Evolutionary conservation across 2,329 filamentous ascomycete species (phyloP).

Genomic region (Trichophyton simii): DNA sequence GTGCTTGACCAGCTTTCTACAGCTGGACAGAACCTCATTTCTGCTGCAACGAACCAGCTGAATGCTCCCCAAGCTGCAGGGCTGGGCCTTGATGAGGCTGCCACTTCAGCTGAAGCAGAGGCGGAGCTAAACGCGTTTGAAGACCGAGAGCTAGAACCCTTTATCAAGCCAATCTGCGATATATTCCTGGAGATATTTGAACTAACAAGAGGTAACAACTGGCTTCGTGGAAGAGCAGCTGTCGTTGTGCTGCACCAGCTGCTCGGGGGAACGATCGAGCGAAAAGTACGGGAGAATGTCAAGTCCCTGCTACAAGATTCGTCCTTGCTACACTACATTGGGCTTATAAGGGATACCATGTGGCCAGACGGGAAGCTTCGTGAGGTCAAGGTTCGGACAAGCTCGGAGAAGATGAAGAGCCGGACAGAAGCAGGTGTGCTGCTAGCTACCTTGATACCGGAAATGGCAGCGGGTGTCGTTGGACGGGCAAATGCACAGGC

Average conservation of each 20-base stretch:
- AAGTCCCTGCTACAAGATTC: constrained; percentile 64
- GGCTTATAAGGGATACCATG: constrained; percentile 59
- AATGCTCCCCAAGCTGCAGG: constrained; percentile 20
- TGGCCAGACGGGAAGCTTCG: constrained; percentile 54
- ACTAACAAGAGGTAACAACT: constrained; percentile 88
- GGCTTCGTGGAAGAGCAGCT: constrained; percentile 87
- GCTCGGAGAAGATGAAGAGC: constrained; percentile 63
- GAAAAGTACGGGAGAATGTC: constrained; percentile 80
- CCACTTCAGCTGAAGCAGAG: constrained; percentile 59
- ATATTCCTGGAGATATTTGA: constrained; percentile 94
- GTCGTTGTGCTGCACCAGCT: constrained; percentile 94
- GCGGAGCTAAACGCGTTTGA: constrained; percentile 91
- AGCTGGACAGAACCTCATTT: constrained; percentile 71
- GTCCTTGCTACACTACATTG: constrained; percentile 61
- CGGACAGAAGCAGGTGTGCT: constrained; percentile 79
- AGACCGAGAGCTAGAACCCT: constrained; percentile 74
- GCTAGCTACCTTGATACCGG: constrained; percentile 77
- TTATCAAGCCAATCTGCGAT: constrained; percentile 97
- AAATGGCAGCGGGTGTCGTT: constrained; percentile 84
- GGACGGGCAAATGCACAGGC: constrained; percentile 82
- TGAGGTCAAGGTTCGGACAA: constrained; percentile 45
- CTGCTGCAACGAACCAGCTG: constrained; percentile 41
- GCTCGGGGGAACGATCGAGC: constrained; percentile 87
- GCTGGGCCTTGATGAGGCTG: constrained; percentile 25
- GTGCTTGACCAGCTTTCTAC: constrained; percentile 88